Conservation (phyloP, 2,329 filamentous ascomycete species). For the Metarhizium brunneum region DNA sequence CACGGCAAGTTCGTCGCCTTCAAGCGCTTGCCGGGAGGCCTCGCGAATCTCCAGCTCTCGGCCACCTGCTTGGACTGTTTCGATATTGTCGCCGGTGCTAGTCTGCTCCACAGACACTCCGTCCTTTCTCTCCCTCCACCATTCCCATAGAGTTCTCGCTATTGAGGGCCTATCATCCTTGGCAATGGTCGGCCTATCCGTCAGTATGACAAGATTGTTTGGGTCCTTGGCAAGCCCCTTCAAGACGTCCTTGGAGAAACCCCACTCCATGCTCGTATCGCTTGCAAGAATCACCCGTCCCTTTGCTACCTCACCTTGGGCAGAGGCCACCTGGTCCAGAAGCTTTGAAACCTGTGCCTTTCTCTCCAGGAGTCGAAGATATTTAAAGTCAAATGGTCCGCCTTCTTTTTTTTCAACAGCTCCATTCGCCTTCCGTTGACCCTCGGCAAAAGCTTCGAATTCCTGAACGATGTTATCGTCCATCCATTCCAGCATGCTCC, state of each 20-base stretch:
- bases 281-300: slow-evolving; percentile 82
- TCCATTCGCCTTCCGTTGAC: slow-evolving; percentile 34
- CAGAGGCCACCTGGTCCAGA: slow-evolving; percentile 31
- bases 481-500: slow-evolving; percentile 99
- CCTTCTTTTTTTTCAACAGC: slow-evolving; percentile 43
- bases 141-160: slow-evolving; percentile 69
- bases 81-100: slow-evolving; percentile 46
- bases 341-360: slow-evolving; percentile 71
- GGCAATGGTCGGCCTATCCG: slow-evolving; percentile 54
- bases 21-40: slow-evolving; percentile 54
- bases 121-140: slow-evolving; percentile 62
- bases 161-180: slow-evolving; percentile 42
- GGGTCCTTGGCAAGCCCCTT: slow-evolving; percentile 64
- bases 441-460: slow-evolving; percentile 64
- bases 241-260: slow-evolving; percentile 77
- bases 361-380: slow-evolving; percentile 74
- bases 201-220: slow-evolving; percentile 78
- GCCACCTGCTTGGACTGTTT: slow-evolving; percentile 58
- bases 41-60: slow-evolving; percentile 52
- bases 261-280: slow-evolving; percentile 87
- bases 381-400: slow-evolving; percentile 83
- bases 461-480: slow-evolving; percentile 90
- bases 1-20: slow-evolving; percentile 64
- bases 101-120: slow-evolving; percentile 50
- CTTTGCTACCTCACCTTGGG: slow-evolving; percentile 30